A percentile compares a stretch with the other conserved stretches of the same genome.
Evolutionary conservation across 352 stramenopile species (phyloP).

Genomic region (Phytophthora nicotianae): DNA sequence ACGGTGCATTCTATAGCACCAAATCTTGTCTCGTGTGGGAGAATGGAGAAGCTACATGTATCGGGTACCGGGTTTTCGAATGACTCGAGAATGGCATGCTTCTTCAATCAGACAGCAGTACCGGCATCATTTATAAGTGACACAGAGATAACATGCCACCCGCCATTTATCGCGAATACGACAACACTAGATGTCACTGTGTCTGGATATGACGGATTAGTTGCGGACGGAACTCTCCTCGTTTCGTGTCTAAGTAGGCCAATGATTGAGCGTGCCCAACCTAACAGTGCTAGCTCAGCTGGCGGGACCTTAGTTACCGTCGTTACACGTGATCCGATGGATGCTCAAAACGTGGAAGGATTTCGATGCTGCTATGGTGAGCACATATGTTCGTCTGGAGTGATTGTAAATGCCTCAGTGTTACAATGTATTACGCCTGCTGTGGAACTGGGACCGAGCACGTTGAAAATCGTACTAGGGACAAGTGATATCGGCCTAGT

Average conservation of each 20-base stretch:
- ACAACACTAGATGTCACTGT: slow-evolving; percentile 32
- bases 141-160: slow-evolving; percentile 33
- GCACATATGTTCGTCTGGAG: slow-evolving; percentile 22
- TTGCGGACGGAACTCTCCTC: slow-evolving; percentile 17
- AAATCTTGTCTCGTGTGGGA: slow-evolving; percentile 23
- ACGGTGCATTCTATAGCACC: slow-evolving; percentile 30
- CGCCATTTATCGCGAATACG: slow-evolving; percentile 28
- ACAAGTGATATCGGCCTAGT: slow-evolving; percentile 14
- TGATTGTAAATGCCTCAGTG: slow-evolving; percentile 16
- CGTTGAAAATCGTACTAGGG: slow-evolving; percentile 32
- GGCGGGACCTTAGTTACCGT: slow-evolving; percentile 27
- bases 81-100: slow-evolving; percentile 35
- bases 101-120: slow-evolving; percentile 41
- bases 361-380: slow-evolving; percentile 42
- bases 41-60: slow-evolving; percentile 27
- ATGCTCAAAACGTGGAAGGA: slow-evolving; percentile 7
- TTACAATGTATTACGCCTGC: slow-evolving; percentile 31
- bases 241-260: slow-evolving; percentile 28
- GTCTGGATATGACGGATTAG: slow-evolving; percentile 38
- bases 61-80: slow-evolving; percentile 45
- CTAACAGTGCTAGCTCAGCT: slow-evolving; percentile 20
- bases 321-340: slow-evolving; percentile 12
- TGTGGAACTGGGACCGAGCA: slow-evolving; percentile 7
- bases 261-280: slow-evolving; percentile 24
- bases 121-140: slow-evolving; percentile 36